Conservation (phyloP, 2,329 filamentous ascomycete genomes). For the Podosphaera fusca region DNA sequence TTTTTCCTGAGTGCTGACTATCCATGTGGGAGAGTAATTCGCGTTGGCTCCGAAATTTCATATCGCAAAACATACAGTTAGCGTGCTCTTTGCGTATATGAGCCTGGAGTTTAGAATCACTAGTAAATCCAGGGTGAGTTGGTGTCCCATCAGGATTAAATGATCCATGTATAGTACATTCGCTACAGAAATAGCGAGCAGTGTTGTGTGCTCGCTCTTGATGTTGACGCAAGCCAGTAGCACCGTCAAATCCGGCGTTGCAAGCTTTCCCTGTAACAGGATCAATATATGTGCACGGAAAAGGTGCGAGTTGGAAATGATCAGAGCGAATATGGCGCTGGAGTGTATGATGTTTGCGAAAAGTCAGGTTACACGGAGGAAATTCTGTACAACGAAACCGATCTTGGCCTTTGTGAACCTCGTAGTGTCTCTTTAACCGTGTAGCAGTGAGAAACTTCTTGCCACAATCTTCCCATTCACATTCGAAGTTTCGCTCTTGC, state of each 20-base stretch:
- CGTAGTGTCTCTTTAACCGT: conserved; percentile 50
- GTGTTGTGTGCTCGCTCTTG: conserved; percentile 45
- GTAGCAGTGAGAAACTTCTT: conserved; percentile 68
- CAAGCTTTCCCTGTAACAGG: conserved; percentile 32
- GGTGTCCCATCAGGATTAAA: conserved; percentile 19
- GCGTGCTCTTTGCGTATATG: conserved; percentile 56
- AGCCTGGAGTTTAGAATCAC: conserved; percentile 43
- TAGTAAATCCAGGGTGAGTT: conserved; percentile 39
- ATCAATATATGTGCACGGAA: conserved; percentile 40
- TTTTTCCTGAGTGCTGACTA: conserved; percentile 43
- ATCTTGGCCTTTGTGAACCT: conserved; percentile 58
- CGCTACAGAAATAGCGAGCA: conserved; percentile 51
- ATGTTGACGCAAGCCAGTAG: conserved; percentile 48
- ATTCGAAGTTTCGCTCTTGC: conserved; percentile 44
- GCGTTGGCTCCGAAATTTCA: conserved; percentile 39
- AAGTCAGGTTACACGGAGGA: conserved; percentile 49
- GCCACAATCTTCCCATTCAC: conserved; percentile 46
- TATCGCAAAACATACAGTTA: conserved; percentile 52
- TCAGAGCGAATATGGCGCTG: conserved; percentile 59
- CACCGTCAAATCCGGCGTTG: conserved; percentile 46
- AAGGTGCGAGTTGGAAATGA: conserved; percentile 51
- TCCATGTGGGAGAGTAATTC: conserved; percentile 60
- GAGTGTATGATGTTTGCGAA: conserved; percentile 71
- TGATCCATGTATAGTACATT: conserved; percentile 29
- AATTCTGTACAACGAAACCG: conserved; percentile 50